Base-by-base conservation (phyloP, 257 asterid genomes). In the Salvia splendens region DNA sequence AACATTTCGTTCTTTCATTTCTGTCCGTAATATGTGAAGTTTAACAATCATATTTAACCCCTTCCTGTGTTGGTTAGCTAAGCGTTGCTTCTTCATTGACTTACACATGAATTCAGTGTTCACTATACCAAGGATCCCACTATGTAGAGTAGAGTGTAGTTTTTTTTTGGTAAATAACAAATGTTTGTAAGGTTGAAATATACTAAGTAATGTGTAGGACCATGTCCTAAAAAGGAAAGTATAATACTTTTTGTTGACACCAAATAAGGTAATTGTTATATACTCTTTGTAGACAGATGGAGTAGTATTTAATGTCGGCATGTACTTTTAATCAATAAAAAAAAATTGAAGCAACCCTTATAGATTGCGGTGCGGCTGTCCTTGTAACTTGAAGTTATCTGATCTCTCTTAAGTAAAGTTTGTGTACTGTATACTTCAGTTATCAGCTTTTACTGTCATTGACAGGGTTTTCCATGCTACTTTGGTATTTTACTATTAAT, bases 31-130 rank as follows among this genome's bases (percentile, higher is more conserved):
- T 30, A 68, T 41, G 58, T 30, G 58, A 57, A 46, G 58, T 20
- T 49, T 11, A 16, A 70, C 43, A 70, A 35, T 56, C 16, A 4
- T 15, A 8, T 33, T 42, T 12, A 24, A 24, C 30, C 30, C 36
- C 2, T 56, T 45, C 48, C 59, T 47, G 17, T 33, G 30, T 47
- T 16, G 15, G 57, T 32, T 58, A 12, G 43, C 24, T 32, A 68
- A 12, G 12, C 11, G 6, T 45, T 17, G 66, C 74, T 69, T 17
- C 17, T 20, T 69, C 38, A n/a, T 40, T 35, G 43, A 50, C 47
- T 49, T n/a, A n/a, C 50, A 40, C 33, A 1, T 33, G 30, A 49
- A 8, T 48, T 12, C 30, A 24, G 30, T 24, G 30, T 24, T 24
- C 30, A 24, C 30, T 35, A 17, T 17, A 20, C 24, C 24, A 20